Conservation (phyloP, 352 stramenopile species). For the Pythium rhizo-oryzae region DNA sequence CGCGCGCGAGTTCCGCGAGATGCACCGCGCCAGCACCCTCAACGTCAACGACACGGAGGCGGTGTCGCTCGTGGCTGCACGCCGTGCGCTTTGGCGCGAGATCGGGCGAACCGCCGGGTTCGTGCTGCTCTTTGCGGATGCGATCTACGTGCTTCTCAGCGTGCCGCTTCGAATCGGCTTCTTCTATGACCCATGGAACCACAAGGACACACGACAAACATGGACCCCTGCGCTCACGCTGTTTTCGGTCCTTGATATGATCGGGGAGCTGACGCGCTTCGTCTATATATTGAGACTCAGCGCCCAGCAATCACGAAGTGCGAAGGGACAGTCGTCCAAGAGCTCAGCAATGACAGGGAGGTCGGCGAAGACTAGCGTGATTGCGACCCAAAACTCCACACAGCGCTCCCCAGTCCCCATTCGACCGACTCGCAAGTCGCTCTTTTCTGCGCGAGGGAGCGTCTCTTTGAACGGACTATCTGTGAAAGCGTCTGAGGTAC, state of each 20-base stretch:
- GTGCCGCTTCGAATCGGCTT: conserved; percentile 41
- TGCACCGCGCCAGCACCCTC: background rate
- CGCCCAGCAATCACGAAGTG: too few species aligned
- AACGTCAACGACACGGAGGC: background rate
- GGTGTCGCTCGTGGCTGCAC: background rate
- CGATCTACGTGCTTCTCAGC: conserved; percentile 34
- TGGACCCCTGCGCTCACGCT: conserved; percentile 23
- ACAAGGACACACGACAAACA: background rate
- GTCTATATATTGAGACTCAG: too few species aligned
- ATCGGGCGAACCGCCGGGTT: too few species aligned
- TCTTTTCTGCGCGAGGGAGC: conserved; percentile 15
- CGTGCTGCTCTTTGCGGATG: conserved; percentile 26
- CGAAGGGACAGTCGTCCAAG: too few species aligned
- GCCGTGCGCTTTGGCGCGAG: too few species aligned
- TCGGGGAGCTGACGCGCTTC: too few species aligned
- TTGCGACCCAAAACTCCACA: too few species aligned
- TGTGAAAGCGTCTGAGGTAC: too few species aligned
- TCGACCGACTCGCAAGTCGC: conserved; percentile 12
- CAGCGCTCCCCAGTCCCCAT: too few species aligned
- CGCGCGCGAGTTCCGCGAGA: too few species aligned
- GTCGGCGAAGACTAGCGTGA: too few species aligned
- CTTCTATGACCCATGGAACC: conserved; percentile 41
- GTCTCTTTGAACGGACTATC: conserved; percentile 9
- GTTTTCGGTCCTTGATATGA: background rate
- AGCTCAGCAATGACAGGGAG: too few species aligned